These are phyloP conservation scores for Globisporangium nunn DNA, from an alignment of 352 stramenopile genomes.

Conservation along the genomic window DNA sequence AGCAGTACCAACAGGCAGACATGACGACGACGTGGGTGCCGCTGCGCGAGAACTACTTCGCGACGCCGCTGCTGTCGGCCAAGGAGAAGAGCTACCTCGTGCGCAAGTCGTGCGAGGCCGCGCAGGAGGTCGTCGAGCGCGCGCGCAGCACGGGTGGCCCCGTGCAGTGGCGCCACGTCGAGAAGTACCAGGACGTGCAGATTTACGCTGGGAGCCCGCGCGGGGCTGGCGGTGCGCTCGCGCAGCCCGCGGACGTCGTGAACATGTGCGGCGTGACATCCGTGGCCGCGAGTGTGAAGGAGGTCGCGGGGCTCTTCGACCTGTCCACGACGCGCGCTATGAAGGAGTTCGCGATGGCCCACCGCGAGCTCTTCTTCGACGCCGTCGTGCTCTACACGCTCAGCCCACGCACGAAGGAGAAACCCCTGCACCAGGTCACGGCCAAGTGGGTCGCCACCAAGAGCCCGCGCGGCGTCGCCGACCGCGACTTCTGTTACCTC, in stretches of 20 bases:
- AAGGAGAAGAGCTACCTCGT: slow-evolving; percentile 72
- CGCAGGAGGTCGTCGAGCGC: slow-evolving; percentile 72
- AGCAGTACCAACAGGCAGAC: background rate
- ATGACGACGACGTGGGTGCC: slow-evolving; percentile 42
- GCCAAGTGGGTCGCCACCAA: slow-evolving; percentile 74
- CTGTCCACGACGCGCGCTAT: slow-evolving; percentile 52
- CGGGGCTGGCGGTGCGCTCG: slow-evolving; percentile 11
- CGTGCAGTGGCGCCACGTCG: slow-evolving; percentile 67
- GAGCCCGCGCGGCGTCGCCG: slow-evolving; percentile 44
- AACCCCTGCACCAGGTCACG: slow-evolving; percentile 77
- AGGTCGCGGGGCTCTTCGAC: slow-evolving; percentile 70
- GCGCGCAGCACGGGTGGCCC: slow-evolving; percentile 49
- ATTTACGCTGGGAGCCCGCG: slow-evolving; percentile 60
- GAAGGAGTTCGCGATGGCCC: slow-evolving; percentile 53
- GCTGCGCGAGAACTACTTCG: slow-evolving; percentile 72
- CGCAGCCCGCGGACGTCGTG: slow-evolving; percentile 21
- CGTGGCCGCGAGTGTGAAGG: slow-evolving; percentile 58
- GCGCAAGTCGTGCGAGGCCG: slow-evolving; percentile 73
- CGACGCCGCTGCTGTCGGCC: slow-evolving; percentile 50
- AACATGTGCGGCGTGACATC: slow-evolving; percentile 79
- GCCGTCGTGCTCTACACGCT: slow-evolving; percentile 67
- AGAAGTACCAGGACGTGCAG: slow-evolving; percentile 73
- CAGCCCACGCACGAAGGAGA: slow-evolving; percentile 52
- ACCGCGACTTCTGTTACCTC: slow-evolving; percentile 73
- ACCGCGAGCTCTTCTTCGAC: slow-evolving; percentile 69